Evolutionary conservation across 2,329 filamentous ascomycete species (phyloP).

Genomic region (Diaporthe citrichinensis): DNA sequence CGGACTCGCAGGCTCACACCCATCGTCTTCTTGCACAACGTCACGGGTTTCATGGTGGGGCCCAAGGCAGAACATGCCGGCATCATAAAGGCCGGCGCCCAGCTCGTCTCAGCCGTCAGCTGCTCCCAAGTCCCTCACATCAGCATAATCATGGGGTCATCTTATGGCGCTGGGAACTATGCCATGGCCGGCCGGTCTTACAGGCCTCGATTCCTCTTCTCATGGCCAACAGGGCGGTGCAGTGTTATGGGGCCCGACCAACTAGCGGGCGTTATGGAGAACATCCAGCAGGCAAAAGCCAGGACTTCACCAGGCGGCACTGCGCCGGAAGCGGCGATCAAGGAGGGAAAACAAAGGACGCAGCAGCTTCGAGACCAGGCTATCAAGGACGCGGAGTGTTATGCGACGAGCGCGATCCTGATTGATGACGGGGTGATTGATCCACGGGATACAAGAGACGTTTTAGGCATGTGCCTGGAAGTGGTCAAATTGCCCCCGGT

Average conservation of each 20-base stretch:
- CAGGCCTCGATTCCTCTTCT: constrained; percentile 58
- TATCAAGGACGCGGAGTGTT: constrained; percentile 78
- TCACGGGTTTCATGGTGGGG: constrained; percentile 64
- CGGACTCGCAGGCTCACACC: constrained; percentile 49
- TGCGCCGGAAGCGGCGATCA: too few relatives aligned
- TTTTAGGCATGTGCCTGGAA: constrained; percentile 18
- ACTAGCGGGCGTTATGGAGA: constrained; percentile 54
- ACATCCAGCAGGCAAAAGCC: neutral
- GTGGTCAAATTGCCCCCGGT: neutral
- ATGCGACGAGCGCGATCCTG: constrained; percentile 61
- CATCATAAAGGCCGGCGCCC: constrained; percentile 61
- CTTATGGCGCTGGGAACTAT: constrained; percentile 62
- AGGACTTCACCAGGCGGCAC: neutral
- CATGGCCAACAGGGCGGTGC: constrained; percentile 56
- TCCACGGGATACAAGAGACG: constrained; percentile 3
- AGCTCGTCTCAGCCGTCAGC: constrained; percentile 60
- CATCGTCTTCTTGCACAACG: constrained; percentile 62
- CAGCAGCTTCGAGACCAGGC: constrained; percentile 70
- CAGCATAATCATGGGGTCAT: constrained; percentile 59
- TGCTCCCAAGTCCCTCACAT: constrained; percentile 60
- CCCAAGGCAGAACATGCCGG: constrained; percentile 58
- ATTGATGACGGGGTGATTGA: constrained; percentile 36
- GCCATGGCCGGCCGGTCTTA: constrained; percentile 61
- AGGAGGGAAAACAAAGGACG: neutral
- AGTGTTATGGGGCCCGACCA: constrained; percentile 59